Percentiles rank a stretch among this genome's conserved stretches.
Evolutionary conservation across 2,329 filamentous ascomycete genomes (phyloP).

Genomic region (Emergomyces africanus): DNA sequence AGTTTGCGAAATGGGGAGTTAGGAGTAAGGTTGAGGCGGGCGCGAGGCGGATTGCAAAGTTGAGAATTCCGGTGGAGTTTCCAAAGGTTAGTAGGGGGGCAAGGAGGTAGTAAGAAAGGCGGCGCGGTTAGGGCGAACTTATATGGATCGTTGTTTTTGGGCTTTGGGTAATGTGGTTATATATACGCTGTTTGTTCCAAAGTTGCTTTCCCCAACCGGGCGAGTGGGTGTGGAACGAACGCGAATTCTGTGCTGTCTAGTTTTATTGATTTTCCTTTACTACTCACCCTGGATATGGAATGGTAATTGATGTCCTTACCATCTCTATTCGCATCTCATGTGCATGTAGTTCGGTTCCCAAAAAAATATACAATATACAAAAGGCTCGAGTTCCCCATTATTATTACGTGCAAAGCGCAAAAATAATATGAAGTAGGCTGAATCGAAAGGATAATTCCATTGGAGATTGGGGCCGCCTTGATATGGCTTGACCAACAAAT

Average conservation of each 20-base stretch:
- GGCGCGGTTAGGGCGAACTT: neutral
- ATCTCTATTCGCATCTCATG: neutral
- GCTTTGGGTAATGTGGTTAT: neutral
- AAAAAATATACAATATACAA: too few species aligned
- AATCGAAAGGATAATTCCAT: too few species aligned
- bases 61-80: conserved; percentile 70
- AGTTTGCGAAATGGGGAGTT: conserved; percentile 30
- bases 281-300: too few species aligned
- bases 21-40: conserved; percentile 48
- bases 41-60: conserved; percentile 46
- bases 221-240: neutral
- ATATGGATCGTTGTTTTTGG: neutral
- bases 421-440: too few species aligned
- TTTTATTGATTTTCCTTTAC: neutral
- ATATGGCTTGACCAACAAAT: too few species aligned
- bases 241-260: neutral
- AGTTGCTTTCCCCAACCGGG: too few species aligned
- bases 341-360: neutral
- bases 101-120: conserved; percentile 16
- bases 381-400: too few species aligned
- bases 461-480: too few species aligned
- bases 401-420: too few species aligned
- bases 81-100: conserved; percentile 47
- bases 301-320: neutral
- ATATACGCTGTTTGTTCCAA: too few species aligned